These are phyloP conservation scores for Flaveria trinervia DNA, from an alignment of 129 eudicot genomes.

Conservation along the genomic window DNA sequence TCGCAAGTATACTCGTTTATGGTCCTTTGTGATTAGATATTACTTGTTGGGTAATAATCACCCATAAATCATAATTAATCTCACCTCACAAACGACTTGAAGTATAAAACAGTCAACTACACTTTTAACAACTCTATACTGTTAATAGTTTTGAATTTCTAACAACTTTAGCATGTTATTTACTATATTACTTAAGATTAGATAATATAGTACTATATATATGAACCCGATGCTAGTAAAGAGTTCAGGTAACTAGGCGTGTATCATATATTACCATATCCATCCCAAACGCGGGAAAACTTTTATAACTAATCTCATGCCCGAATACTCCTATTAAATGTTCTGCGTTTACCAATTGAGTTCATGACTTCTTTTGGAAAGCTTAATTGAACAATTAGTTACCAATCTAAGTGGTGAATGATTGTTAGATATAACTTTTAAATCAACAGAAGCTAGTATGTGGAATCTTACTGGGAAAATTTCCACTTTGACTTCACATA, in stretches of 20 bases:
- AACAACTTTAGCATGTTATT: not conserved
- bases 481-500: conserved; percentile 49
- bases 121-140: not conserved
- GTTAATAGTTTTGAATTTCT: not conserved
- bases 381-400: conserved; percentile 6
- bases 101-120: not conserved
- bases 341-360: not conserved
- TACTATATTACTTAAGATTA: not conserved
- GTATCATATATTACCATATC: not conserved
- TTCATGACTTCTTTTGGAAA: not conserved
- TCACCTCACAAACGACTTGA: not conserved
- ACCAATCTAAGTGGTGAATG: not conserved
- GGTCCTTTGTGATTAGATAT: not conserved
- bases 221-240: not conserved
- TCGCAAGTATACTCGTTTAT: not conserved
- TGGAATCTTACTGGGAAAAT: conserved; percentile 46
- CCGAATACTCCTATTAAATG: not conserved
- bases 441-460: not conserved
- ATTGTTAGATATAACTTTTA: not conserved
- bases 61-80: not conserved
- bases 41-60: not conserved
- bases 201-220: not conserved
- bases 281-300: not conserved
- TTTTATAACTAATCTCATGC: not conserved
- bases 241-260: not conserved